Evolutionary conservation across 1,139 yeast species (phyloP).

Genomic region (Keqinozyma sinolaborantium): DNA sequence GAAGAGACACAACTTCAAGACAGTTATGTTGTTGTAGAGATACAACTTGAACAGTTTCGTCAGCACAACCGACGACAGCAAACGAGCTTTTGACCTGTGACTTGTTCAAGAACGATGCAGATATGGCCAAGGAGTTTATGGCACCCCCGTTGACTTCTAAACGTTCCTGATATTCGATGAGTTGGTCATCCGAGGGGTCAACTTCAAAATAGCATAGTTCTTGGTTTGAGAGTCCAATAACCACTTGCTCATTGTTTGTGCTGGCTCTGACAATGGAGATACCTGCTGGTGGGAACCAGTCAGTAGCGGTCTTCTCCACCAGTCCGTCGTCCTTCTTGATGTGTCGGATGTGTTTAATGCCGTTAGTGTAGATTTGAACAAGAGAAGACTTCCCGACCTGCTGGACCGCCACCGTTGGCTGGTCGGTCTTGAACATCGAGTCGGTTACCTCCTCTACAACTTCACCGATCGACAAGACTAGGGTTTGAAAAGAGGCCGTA

Average conservation of each 20-base stretch:
- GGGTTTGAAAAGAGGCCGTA: slow-evolving; percentile 51
- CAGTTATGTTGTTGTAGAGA: slow-evolving; percentile 64
- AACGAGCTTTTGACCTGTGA: slow-evolving; percentile 51
- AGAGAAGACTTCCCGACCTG: slow-evolving; percentile 65
- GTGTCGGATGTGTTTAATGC: slow-evolving; percentile 62
- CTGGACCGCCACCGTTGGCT: slow-evolving; percentile 65
- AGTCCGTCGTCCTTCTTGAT: slow-evolving; percentile 10
- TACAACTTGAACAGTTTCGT: slow-evolving; percentile 65
- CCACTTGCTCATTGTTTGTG: slow-evolving; percentile 65
- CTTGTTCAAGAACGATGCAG: slow-evolving; percentile 13
- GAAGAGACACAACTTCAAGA: slow-evolving; percentile 61
- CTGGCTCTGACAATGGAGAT: slow-evolving; percentile 58
- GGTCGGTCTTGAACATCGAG: slow-evolving; percentile 54
- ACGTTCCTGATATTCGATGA: slow-evolving; percentile 68
- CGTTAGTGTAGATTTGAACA: slow-evolving; percentile 70
- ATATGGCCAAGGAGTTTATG: slow-evolving; percentile 50
- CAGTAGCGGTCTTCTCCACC: slow-evolving; percentile 30
- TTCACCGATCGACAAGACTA: slow-evolving; percentile 75
- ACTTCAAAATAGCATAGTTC: slow-evolving; percentile 83
- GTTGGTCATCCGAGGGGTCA: slow-evolving; percentile 55
- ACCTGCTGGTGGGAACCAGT: slow-evolving; percentile 89
- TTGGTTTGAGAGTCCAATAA: slow-evolving; percentile 66
- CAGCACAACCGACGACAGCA: slow-evolving; percentile 69
- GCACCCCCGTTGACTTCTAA: slow-evolving; percentile 54
- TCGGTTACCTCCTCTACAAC: slow-evolving; percentile 74